Base-by-base conservation (phyloP, 768 basidiomycete genomes). In the Paxillus involutus region DNA sequence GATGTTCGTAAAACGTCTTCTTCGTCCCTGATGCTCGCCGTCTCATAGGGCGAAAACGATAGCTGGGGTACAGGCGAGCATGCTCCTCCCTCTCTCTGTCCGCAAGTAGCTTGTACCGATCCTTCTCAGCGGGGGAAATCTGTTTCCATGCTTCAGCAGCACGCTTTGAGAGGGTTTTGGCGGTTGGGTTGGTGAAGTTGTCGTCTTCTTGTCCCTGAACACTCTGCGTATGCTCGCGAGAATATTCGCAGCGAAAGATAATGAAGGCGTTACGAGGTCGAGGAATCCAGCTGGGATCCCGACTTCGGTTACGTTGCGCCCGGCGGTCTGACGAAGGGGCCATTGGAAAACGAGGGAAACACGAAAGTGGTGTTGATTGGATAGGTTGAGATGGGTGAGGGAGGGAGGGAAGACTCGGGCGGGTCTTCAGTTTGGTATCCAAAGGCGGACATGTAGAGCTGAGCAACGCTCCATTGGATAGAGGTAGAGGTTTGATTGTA, bases 81-180 rank as follows among this genome's bases (percentile, higher is more conserved):
- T 89, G 88, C 53, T 81, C 78, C 47, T 73, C 73, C 52, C 78
- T 78, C 73, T 85, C 85, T 54, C 67, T 58, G 39, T 79, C 77
- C 1, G 88, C 85, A n/a, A 79, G 72, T 8, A 65, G 61, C 60
- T 78, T 77, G 74, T 76, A 89, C 51, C 67, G 72, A 16, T 77
- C 65, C 57, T 72, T 80, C 51, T 82, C 80, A 41, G 76, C 73
- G 0, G 62, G 52, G 0, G 80, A 56, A 13, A 91, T 75, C 53
- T 78, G 72, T 37, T 77, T 78, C 92, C 92, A 94, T 30, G 87
- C 84, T 48, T 85, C 84, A 0, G 81, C 85, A 0, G 90, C 91
- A 44, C 88, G 80, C 60, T 87, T 86, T n/a, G 87, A 90, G 37
- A 93, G 78, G 2, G 81, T 78, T 65, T 83, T 82, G 54, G 80